These are phyloP conservation scores for Setaria italica DNA, from an alignment of 202 grass and related monocot genomes.

Conservation along the genomic window DNA sequence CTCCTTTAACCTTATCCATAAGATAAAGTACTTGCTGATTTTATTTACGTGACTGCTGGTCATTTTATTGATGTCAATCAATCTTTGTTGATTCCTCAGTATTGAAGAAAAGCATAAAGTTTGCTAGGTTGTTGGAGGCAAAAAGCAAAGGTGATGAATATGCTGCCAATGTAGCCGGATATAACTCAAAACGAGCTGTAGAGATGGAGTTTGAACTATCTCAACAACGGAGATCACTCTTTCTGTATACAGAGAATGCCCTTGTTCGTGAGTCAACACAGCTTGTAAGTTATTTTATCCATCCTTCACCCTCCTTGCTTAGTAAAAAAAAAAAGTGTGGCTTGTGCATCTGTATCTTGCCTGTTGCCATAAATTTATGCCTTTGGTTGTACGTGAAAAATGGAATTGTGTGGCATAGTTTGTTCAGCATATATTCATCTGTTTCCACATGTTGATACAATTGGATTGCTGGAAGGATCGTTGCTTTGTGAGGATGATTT, in stretches of 20 bases:
- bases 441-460: constrained; percentile 28
- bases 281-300: constrained; percentile 72
- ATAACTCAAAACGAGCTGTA: constrained; percentile 52
- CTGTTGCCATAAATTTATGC: constrained; percentile 8
- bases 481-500: background rate
- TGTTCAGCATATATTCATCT: constrained; percentile 2
- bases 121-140: constrained; percentile 63
- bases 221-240: constrained; percentile 87
- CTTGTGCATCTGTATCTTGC: background rate
- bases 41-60: background rate
- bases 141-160: constrained; percentile 56
- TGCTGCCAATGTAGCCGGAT: constrained; percentile 41
- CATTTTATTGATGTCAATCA: constrained; percentile 39
- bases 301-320: background rate
- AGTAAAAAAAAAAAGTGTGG: background rate
- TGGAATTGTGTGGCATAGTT: background rate
- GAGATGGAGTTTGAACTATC: constrained; percentile 75
- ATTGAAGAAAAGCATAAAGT: constrained; percentile 84
- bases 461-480: constrained; percentile 2
- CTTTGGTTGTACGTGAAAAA: background rate
- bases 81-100: constrained; percentile 55
- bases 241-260: constrained; percentile 76
- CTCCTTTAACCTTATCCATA: constrained; percentile 18
- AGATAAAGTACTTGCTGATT: background rate
- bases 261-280: constrained; percentile 74